phyloP scores from a whole-genome alignment of 306 rosid genomes.

The Inga oerstediana region DNA sequence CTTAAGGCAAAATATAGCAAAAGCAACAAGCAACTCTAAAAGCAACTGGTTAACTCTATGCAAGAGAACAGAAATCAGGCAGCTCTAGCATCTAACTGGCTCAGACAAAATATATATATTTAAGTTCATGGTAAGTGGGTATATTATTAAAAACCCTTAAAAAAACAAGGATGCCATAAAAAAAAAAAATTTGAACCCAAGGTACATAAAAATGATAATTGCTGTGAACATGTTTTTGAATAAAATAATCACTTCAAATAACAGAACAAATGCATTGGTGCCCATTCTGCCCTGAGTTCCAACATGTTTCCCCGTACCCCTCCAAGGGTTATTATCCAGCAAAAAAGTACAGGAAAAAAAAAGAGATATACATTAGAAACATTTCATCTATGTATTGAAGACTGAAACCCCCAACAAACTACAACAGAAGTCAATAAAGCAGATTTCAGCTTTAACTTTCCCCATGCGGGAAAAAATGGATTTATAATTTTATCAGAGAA shows the following conservation, averaged over 20 bases:
- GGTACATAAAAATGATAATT: conserved; percentile 5
- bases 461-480: background rate
- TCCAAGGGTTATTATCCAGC: conserved; percentile 4
- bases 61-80: background rate
- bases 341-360: background rate
- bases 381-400: background rate
- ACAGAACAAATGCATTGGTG: conserved; percentile 20
- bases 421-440: conserved; percentile 19
- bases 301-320: conserved; percentile 1
- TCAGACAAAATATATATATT: background rate
- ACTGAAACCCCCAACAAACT: background rate
- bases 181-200: background rate
- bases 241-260: background rate
- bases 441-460: conserved; percentile 24
- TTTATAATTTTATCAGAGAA: background rate
- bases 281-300: background rate
- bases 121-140: background rate
- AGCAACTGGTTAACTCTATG: background rate
- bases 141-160: background rate
- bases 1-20: background rate
- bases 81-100: conserved; percentile 12
- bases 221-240: background rate
- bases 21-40: background rate
- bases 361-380: background rate
- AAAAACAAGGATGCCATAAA: background rate